Evolutionary conservation across 2,329 filamentous ascomycete species (phyloP).

Genomic region (Fusarium xyrophilum): DNA sequence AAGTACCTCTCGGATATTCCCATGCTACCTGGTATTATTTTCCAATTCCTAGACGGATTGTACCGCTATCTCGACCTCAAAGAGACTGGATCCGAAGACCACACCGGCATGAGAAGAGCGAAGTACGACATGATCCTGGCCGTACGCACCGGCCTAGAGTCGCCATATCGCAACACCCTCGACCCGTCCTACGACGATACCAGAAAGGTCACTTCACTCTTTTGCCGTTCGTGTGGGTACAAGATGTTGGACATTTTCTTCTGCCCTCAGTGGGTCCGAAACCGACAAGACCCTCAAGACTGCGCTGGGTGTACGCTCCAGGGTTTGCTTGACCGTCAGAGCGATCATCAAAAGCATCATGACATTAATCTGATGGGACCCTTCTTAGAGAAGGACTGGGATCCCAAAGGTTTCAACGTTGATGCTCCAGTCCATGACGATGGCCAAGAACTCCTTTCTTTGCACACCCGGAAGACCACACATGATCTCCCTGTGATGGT

Average conservation of each 20-base stretch:
- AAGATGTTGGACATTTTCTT: slow-evolving; percentile 46
- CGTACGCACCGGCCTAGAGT: slow-evolving; percentile 40
- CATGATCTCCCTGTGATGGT: slow-evolving; percentile 9
- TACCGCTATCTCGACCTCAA: slow-evolving; percentile 42
- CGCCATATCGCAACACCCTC: neutral
- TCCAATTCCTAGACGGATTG: slow-evolving; percentile 46
- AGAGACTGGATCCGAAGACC: neutral
- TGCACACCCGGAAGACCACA: slow-evolving; percentile 24
- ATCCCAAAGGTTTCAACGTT: slow-evolving; percentile 38
- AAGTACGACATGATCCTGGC: slow-evolving; percentile 47
- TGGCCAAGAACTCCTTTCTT: slow-evolving; percentile 29
- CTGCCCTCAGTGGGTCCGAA: neutral
- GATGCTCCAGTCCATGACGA: slow-evolving; percentile 42
- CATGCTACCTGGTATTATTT: slow-evolving; percentile 40
- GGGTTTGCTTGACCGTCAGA: slow-evolving; percentile 41
- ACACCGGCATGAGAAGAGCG: slow-evolving; percentile 23
- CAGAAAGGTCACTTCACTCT: slow-evolving; percentile 2
- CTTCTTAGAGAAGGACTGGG: slow-evolving; percentile 42
- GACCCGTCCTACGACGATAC: neutral
- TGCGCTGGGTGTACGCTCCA: slow-evolving; percentile 46
- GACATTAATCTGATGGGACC: slow-evolving; percentile 24
- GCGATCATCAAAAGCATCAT: slow-evolving; percentile 40
- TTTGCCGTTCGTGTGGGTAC: slow-evolving; percentile 48
- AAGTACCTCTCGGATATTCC: slow-evolving; percentile 43
- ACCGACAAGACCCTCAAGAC: slow-evolving; percentile 4